A percentile compares a stretch with the other conserved stretches of the same genome.
These are phyloP conservation scores for Cymbidium sinense DNA, from an alignment of 106 monocot genomes.

Conservation along the genomic window DNA sequence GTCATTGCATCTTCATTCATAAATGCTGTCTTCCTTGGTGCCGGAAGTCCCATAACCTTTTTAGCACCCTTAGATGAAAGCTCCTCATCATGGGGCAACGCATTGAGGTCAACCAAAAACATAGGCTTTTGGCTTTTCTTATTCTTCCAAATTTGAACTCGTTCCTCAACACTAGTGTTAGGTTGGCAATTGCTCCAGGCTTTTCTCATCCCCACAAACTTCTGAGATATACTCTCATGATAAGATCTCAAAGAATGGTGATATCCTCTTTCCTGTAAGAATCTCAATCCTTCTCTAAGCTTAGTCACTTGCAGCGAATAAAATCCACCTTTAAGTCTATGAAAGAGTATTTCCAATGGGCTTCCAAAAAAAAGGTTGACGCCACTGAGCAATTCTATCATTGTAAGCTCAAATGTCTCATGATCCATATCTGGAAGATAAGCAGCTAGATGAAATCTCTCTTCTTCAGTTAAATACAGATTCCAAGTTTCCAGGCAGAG, in stretches of 20 bases:
- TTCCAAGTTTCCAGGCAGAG: constrained; percentile 92
- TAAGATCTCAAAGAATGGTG: constrained; percentile 64
- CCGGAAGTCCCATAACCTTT: constrained; percentile 14
- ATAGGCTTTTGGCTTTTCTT: constrained; percentile 35
- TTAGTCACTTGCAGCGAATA: constrained; percentile 51
- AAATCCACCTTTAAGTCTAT: constrained; percentile 57
- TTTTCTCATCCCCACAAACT: constrained; percentile 52
- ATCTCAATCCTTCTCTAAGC: constrained; percentile 35
- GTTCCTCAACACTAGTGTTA: constrained; percentile 40
- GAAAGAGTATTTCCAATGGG: constrained; percentile 52
- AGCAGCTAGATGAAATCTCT: constrained; percentile 59
- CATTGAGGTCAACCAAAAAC: constrained; percentile 71
- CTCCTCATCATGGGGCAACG: constrained; percentile 56
- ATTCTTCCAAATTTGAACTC: constrained; percentile 49
- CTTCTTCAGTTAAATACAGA: constrained; percentile 74
- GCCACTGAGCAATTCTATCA: constrained; percentile 69
- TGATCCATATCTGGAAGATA: constrained; percentile 87
- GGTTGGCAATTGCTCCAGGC: constrained; percentile 37
- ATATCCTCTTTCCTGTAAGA: constrained; percentile 48
- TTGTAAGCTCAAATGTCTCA: constrained; percentile 54
- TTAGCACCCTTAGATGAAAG: constrained; percentile 15
- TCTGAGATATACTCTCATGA: constrained; percentile 54
- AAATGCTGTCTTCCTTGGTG: constrained; percentile 30
- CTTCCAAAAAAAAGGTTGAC: constrained; percentile 69
- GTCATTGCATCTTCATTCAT: constrained; percentile 12